phyloP scores from a whole-genome alignment of 208 protist genomes.

The Leishmania arabica region DNA sequence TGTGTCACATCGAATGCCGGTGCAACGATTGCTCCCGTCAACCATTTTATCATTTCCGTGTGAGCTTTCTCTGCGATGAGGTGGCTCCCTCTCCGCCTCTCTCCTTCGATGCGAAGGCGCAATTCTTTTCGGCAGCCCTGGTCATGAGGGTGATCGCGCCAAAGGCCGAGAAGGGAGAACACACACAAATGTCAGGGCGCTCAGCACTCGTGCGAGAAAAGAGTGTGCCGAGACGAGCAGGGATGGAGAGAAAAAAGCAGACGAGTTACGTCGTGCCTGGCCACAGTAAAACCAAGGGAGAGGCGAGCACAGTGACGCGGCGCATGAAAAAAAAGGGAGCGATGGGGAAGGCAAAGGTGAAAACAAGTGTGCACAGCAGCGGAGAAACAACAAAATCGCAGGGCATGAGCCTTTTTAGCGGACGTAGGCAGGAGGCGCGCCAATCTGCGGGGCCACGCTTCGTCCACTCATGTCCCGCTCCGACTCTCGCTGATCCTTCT shows the following conservation, averaged over 20 bases:
- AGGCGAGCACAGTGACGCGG: background rate
- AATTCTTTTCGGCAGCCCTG: background rate
- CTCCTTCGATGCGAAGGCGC: background rate
- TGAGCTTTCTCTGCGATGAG: background rate
- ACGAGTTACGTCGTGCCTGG: background rate
- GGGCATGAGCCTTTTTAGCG: constrained; percentile 31
- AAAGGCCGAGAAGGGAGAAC: background rate
- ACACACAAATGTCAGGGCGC: background rate
- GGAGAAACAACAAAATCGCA: background rate
- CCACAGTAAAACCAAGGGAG: background rate
- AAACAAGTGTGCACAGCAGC: background rate
- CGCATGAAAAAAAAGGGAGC: background rate
- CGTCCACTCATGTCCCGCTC: constrained; percentile 31
- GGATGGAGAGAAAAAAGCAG: background rate
- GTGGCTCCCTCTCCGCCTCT: background rate
- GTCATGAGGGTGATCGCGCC: background rate
- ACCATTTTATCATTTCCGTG: background rate
- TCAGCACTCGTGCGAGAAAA: background rate
- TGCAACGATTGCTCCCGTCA: too few relatives aligned
- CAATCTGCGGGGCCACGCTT: constrained; percentile 65
- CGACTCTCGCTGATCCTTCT: constrained; percentile 26
- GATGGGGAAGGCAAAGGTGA: background rate
- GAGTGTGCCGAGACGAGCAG: background rate
- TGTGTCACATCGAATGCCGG: too few relatives aligned
- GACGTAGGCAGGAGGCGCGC: constrained; percentile 78